Percentiles rank a stretch among this genome's conserved stretches.
Evolutionary conservation across 495 filamentous ascomycete genomes (phyloP).

Genomic region (Pyronema domesticum): DNA sequence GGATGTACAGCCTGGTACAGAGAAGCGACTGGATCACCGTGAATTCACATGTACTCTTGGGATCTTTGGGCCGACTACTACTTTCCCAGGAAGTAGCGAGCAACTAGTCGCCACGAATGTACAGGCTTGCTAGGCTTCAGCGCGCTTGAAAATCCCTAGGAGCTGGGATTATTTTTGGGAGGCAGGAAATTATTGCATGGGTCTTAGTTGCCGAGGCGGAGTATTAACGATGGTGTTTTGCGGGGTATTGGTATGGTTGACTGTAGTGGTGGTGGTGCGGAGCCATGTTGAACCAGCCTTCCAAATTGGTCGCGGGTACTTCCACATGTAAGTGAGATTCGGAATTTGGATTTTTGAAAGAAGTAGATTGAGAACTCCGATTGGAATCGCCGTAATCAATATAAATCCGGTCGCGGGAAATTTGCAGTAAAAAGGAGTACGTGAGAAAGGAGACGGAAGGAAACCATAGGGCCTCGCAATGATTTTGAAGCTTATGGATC

Average conservation of each 20-base stretch:
- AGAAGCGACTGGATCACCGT: not conserved
- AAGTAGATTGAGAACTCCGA: too few species aligned
- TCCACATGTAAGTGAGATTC: too few species aligned
- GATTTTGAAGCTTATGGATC: too few species aligned
- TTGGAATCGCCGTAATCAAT: too few species aligned
- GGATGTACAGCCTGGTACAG: too few species aligned
- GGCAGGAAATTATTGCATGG: not conserved
- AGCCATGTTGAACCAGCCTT: too few species aligned
- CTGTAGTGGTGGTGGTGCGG: not conserved
- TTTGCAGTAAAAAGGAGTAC: too few species aligned
- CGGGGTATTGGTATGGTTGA: not conserved
- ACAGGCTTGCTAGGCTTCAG: not conserved
- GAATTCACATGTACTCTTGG: not conserved
- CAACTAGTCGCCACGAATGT: not conserved
- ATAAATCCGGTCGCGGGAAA: too few species aligned
- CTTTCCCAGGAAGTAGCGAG: not conserved
- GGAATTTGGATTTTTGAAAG: too few species aligned
- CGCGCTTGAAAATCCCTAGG: not conserved
- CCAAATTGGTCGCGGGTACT: too few species aligned
- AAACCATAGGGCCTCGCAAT: too few species aligned
- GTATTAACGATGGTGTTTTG: not conserved
- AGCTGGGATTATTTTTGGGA: not conserved
- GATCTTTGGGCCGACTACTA: not conserved
- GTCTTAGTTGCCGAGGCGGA: slow-evolving; percentile 1
- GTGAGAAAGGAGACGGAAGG: too few species aligned